phyloP scores from a whole-genome alignment of 2,329 filamentous ascomycete species.

The Thermoascus crustaceus region DNA sequence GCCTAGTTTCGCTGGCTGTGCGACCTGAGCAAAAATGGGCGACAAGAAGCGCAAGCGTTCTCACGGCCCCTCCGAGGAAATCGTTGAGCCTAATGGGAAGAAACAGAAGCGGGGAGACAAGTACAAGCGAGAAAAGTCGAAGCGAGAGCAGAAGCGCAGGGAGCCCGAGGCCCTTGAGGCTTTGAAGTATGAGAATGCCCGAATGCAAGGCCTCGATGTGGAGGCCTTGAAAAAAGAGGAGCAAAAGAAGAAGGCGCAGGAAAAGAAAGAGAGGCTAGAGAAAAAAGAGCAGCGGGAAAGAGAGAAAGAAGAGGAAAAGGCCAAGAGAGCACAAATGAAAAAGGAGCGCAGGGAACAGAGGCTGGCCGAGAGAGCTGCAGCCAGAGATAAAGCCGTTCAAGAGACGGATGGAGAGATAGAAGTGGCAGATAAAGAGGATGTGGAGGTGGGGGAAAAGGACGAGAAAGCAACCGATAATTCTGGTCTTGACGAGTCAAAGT shows the following conservation, averaged over 20 bases:
- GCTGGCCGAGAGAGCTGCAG: too few species aligned
- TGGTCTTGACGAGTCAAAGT: too few species aligned
- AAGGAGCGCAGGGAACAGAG: conserved; percentile 12
- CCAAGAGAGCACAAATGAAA: conserved; percentile 5
- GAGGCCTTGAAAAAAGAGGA: background rate
- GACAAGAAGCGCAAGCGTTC: conserved; percentile 34
- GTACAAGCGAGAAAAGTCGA: conserved; percentile 16
- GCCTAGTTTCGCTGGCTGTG: background rate
- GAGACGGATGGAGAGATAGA: conserved; percentile 12
- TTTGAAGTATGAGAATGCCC: conserved; percentile 5
- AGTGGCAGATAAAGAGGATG: conserved; percentile 11
- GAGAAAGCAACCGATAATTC: conserved; percentile 20
- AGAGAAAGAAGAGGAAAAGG: conserved; percentile 6
- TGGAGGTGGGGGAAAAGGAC: conserved; percentile 14
- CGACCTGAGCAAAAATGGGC: conserved; percentile 28
- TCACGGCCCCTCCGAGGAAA: conserved; percentile 19
- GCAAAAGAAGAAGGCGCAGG: conserved; percentile 6
- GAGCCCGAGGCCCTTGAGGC: conserved; percentile 2
- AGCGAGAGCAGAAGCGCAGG: conserved; percentile 12
- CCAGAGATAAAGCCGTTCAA: too few species aligned
- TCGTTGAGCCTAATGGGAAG: conserved; percentile 22
- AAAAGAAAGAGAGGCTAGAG: conserved; percentile 5
- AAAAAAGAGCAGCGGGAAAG: conserved; percentile 10
- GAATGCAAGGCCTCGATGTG: conserved; percentile 4
- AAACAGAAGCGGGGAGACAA: conserved; percentile 26